Base-by-base conservation (phyloP, 768 basidiomycete species). In the Brasilioporus rufonigricans region DNA sequence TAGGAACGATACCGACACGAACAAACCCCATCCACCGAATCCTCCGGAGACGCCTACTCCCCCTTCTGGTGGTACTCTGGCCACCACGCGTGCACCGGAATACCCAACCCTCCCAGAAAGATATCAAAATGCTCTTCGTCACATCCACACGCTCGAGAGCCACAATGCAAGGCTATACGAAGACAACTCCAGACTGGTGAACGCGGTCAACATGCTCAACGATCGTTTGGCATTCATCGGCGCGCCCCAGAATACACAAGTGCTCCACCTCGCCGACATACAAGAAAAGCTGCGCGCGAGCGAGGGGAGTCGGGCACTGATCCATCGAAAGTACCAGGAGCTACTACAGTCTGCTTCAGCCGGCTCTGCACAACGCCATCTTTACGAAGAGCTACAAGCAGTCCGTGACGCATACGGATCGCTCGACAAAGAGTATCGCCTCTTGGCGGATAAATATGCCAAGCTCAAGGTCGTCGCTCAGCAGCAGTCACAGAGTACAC, bases 1-100 rank as follows among this genome's bases (percentile, higher is more conserved):
- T 44, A 67, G 59, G 47, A 47, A 35, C 39, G 40, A 27, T 14
- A 11, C 16, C 38, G 29, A 47, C 45, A 26, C 21, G 16, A 50
- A 29, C 41, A 53, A 55, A 14, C 41, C 41, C 18, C 50, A 39
- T 8, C n/a, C 12, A 4, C 43, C 53, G 6, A 51, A 53, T 39
- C 39, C 51, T 41, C 53, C 46, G 0, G 55, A 53, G 5, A 52
- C 55, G 2, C 59, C 56, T 9, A 50, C 45, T 8, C 48, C 50
- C 19, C 44, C 59, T 52, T 41, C 39, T 40, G 26, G 41, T 21
- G 24, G 10, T 21, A 18, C 38, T 21, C 12, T 26, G 18, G 24
- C 44, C 18, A 80, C 77, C 65, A 74, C 74, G 13, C 81, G 76
- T 59, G 69, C 79, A 23, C 60, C 70, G 5, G 80, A 80, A 56